These are phyloP conservation scores for Magnaporthiopsis incrustans DNA, from an alignment of 2,329 filamentous ascomycete genomes.

Conservation along the genomic window DNA sequence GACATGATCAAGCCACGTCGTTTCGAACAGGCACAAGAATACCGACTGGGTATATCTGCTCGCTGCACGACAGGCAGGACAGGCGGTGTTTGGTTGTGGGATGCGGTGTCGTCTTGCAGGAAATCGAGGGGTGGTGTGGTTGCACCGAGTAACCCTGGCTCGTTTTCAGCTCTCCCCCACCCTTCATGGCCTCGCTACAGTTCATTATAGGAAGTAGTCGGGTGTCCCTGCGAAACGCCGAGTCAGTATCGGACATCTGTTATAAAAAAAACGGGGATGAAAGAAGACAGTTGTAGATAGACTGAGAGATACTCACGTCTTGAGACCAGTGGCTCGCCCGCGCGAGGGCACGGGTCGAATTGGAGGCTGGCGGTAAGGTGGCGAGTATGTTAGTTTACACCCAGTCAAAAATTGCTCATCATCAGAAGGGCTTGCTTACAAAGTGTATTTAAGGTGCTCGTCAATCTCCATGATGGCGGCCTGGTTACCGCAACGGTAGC, in stretches of 20 bases:
- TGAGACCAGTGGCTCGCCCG: conserved; percentile 98
- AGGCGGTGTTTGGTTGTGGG: neutral
- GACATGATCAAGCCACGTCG: neutral
- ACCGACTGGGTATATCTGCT: neutral
- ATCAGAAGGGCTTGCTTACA: conserved; percentile 53
- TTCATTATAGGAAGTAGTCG: conserved; percentile 89
- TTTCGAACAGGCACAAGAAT: neutral
- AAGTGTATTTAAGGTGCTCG: conserved; percentile 98
- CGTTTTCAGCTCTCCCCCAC: neutral
- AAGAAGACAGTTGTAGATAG: neutral
- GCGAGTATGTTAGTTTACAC: neutral
- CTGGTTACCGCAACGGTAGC: conserved; percentile 97
- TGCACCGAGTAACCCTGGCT: neutral
- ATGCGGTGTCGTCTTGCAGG: neutral
- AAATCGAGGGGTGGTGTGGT: neutral
- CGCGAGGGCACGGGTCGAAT: conserved; percentile 96
- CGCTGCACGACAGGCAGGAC: neutral
- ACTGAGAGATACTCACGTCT: conserved; percentile 50
- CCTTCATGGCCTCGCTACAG: neutral
- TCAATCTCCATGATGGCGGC: conserved; percentile 99
- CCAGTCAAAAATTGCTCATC: neutral
- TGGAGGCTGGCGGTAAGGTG: conserved; percentile 61
- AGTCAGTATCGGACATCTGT: conserved; percentile 9
- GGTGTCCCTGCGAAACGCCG: conserved; percentile 56
- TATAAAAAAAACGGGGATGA: neutral